Evolutionary conservation across 495 filamentous ascomycete species (phyloP), one percentile per base, ranked within the genome.

Genomic region (Hypomontagnella submonticulosa): DNA sequence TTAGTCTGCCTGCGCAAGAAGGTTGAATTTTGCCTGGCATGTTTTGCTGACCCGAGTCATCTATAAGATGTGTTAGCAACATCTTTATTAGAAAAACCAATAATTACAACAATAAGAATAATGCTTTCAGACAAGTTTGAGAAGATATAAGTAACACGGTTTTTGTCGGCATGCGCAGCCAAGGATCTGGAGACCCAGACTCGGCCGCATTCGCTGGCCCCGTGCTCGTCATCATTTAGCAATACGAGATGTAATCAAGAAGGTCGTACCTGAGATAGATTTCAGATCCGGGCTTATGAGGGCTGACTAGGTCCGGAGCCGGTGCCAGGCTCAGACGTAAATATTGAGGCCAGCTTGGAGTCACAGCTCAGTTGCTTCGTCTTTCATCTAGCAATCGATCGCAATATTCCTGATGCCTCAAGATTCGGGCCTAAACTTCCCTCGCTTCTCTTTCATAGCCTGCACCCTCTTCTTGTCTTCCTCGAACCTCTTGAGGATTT

Each of bases 401-500:
- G 7, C 19, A n/a, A 54, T 32, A 16, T 16, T 48, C n/a, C 34
- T 7, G 9, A n/a, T 4, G 16, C 12, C 36, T 80, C 76, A 84
- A 2, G 73, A 68, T 69, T 85, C 83, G 46, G 81, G 81, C 32
- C 75, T 77, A 61, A 88, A 87, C 66, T 76, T 87, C 47, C 88
- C 85, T 63, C 80, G 83, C 76, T 81, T 83, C 72, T 81, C 81
- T 48, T 76, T 81, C 85, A 89, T 85, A 30, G 81, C 85, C 57
- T 76, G 77, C 18, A 92, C 80, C 77, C 80, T 87, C 76, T 75
- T 82, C 75, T 80, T 78, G 75, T 91, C 89, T 64, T 87, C 81
- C 54, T 90, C 87, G 71, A 91, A 91, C 57, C 77, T 77, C 73
- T 77, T 82, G 52, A 88, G 72, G 69, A 97, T 76, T 63, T 90